phyloP scores from a whole-genome alignment of 176 grass and related monocot genomes.

The Avena insularis region DNA sequence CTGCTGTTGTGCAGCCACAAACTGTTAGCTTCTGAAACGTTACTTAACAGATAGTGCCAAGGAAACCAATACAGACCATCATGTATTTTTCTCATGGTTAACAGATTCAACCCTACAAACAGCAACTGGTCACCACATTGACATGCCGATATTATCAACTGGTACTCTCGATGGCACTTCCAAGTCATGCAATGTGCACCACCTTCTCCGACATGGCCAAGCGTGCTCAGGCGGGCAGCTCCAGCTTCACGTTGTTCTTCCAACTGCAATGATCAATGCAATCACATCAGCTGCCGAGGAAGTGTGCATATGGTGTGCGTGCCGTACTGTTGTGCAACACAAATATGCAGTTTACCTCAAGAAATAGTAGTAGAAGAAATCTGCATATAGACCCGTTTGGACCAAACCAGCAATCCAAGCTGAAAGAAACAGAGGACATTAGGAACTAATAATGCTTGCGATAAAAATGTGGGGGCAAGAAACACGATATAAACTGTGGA shows the following conservation, averaged over 20 bases:
- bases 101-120: no score
- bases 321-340: not conserved
- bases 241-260: slow-evolving; percentile 96
- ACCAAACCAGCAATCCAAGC: slow-evolving; percentile 94
- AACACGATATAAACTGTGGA: not conserved
- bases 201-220: not conserved
- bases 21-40: not conserved
- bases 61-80: not conserved
- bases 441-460: not conserved
- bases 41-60: not conserved
- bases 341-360: slow-evolving; percentile 63
- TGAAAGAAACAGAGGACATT: slow-evolving; percentile 45
- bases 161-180: no score
- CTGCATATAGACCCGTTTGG: slow-evolving; percentile 89
- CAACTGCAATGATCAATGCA: slow-evolving; percentile 59
- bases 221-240: slow-evolving; percentile 78
- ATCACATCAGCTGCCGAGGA: not conserved
- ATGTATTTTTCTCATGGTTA: not conserved
- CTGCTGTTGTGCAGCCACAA: not conserved
- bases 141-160: no score
- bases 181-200: no score
- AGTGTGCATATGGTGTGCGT: not conserved
- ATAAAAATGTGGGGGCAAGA: not conserved
- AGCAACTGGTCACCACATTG: no score
- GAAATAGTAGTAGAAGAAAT: slow-evolving; percentile 99